Base-by-base conservation (phyloP, 208 protist genomes). In the Tritrichomonas musculus region DNA sequence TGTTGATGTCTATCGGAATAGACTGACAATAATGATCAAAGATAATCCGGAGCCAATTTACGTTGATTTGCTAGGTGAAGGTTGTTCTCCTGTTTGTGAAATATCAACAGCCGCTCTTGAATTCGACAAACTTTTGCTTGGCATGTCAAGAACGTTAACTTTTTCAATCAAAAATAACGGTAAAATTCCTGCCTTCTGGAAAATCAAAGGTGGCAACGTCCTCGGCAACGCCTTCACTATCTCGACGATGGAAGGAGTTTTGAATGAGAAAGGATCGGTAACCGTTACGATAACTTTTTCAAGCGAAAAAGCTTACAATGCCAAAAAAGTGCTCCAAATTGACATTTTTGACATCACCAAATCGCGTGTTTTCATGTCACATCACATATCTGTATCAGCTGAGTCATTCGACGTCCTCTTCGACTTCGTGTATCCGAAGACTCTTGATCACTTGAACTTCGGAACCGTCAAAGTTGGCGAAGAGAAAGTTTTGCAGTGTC, bases 41-140 rank as follows among this genome's bases (percentile, higher is more conserved):
- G 47, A 88, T 50, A 88, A 88, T 57, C 77, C 77, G 25, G 77
- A 88, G 27, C 77, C 77, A 55, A n/a, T 88, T 33, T 14, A 39
- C 1, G 20, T 88, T 88, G 11, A 20, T 50, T n/a, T 88, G 33
- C 17, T 30, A 0, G 77, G 47, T 0, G 77, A 88, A n/a, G 77
- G 77, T n/a, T 88, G 77, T 47, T n/a, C 41, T 20, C 77, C 77
- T 33, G n/a, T 27, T 9, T 47, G 33, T 47, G 77, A 88, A 88
- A 11, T 33, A 13, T 53, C 44, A 0, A 39, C 41, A n/a, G 57
- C 41, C 0, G 25, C 5, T 4, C 11, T 88, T 5, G 77, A 88
- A 39, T 88, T 88, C 47, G 77, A 36, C 17, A 53, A 49, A 36
- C 17, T 88, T 39, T 13, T 88, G 0, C 33, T 47, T 39, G n/a